phyloP scores from a whole-genome alignment of 805 yeast genomes.

The Teunomyces lycoperdinae region DNA sequence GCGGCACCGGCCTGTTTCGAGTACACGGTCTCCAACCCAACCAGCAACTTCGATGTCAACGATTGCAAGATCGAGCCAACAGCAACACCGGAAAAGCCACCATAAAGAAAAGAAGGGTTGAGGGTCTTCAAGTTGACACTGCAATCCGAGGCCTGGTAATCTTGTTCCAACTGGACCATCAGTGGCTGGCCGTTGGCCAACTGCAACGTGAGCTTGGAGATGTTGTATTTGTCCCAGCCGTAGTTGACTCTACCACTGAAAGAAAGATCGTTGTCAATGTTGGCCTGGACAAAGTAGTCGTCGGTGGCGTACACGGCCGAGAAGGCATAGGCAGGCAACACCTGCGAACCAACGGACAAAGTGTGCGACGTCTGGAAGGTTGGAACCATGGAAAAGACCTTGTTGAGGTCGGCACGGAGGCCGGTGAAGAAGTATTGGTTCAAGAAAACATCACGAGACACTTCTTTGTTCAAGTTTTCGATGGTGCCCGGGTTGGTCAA shows the following conservation, averaged over 20 bases:
- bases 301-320: conserved; percentile 88
- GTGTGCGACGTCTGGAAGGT: conserved; percentile 97
- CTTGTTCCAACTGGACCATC: conserved; percentile 95
- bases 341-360: conserved; percentile 80
- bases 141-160: conserved; percentile 85
- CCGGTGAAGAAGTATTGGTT: conserved; percentile 92
- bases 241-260: conserved; percentile 87
- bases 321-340: conserved; percentile 87
- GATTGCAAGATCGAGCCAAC: conserved; percentile 91
- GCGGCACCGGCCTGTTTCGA: conserved; percentile 69
- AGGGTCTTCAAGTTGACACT: conserved; percentile 85
- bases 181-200: conserved; percentile 85
- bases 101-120: conserved; percentile 79
- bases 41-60: conserved; percentile 73
- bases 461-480: conserved; percentile 52
- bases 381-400: conserved; percentile 87
- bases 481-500: conserved; percentile 91
- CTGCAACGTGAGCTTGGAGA: conserved; percentile 85
- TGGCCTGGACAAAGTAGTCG: conserved; percentile 83
- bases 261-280: conserved; percentile 81
- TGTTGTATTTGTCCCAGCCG: conserved; percentile 78
- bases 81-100: conserved; percentile 84
- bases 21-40: conserved; percentile 92
- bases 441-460: conserved; percentile 86
- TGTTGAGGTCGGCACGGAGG: conserved; percentile 91